Evolutionary conservation across 208 protist genomes (phyloP).

Genomic region (Trypanosoma rangeli): DNA sequence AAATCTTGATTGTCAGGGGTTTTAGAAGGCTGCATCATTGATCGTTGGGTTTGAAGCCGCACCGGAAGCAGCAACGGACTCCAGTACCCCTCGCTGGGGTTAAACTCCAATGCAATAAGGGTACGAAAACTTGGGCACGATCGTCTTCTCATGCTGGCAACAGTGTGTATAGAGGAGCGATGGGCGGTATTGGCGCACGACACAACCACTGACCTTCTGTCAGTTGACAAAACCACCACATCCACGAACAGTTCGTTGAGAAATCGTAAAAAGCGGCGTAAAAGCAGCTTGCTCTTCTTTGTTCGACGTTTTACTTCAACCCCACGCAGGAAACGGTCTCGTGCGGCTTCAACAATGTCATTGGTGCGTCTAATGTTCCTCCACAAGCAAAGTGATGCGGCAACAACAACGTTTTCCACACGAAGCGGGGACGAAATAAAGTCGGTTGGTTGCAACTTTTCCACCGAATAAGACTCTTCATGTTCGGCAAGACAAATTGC

Average conservation of each 20-base stretch:
- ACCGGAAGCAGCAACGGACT: constrained; percentile 32
- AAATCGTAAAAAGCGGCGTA: constrained; percentile 25
- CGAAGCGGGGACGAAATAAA: constrained; percentile 38
- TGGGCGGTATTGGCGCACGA: not conserved
- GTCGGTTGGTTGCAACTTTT: constrained; percentile 32
- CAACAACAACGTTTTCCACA: constrained; percentile 57
- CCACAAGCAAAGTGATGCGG: constrained; percentile 59
- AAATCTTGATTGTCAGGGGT: not conserved
- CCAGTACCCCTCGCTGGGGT: constrained; percentile 42
- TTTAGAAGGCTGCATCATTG: not conserved
- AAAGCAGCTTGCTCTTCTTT: constrained; percentile 23
- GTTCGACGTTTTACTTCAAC: constrained; percentile 19
- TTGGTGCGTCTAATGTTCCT: constrained; percentile 50
- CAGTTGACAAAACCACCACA: constrained; percentile 23
- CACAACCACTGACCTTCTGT: not conserved
- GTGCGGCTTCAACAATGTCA: constrained; percentile 42
- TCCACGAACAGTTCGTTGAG: constrained; percentile 26
- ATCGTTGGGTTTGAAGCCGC: not conserved
- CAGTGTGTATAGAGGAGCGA: not conserved
- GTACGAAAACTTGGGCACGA: constrained; percentile 9
- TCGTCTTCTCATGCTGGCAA: not conserved
- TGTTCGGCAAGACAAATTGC: not conserved
- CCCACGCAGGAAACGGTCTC: constrained; percentile 32
- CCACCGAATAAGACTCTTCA: not conserved
- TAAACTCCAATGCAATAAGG: constrained; percentile 54